Conservation (phyloP, 1,139 yeast genomes). For the Magnusiomyces suaveolens region DNA sequence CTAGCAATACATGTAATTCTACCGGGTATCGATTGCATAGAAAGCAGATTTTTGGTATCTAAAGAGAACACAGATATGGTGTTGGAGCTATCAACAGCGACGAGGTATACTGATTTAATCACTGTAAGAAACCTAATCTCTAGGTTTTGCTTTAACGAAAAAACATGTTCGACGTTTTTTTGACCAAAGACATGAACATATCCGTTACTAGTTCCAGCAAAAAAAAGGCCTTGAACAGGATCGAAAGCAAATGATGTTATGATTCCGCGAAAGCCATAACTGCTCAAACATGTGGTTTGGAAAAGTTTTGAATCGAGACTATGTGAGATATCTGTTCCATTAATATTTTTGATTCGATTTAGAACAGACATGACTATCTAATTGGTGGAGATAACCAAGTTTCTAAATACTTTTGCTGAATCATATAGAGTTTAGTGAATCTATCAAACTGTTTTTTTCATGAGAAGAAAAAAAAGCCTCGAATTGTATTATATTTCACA, state of each 20-base stretch:
- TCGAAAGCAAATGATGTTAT: constrained; percentile 67
- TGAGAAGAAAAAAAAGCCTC: too few relatives aligned
- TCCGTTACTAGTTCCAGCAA: constrained; percentile 63
- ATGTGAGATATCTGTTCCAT: constrained; percentile 27
- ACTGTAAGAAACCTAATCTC: constrained; percentile 48
- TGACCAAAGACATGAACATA: constrained; percentile 77
- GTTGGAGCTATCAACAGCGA: constrained; percentile 50
- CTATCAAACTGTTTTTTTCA: too few relatives aligned
- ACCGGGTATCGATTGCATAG: constrained; percentile 44
- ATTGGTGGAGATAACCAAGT: background rate
- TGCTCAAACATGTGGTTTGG: constrained; percentile 33
- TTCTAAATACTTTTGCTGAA: too few relatives aligned
- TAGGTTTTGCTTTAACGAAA: constrained; percentile 36
- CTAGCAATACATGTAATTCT: constrained; percentile 56
- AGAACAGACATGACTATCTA: constrained; percentile 29
- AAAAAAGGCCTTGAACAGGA: constrained; percentile 79
- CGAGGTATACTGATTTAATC: constrained; percentile 71
- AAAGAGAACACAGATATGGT: constrained; percentile 60
- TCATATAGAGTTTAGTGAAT: background rate
- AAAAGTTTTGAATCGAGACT: constrained; percentile 32
- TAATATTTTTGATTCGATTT: constrained; percentile 36
- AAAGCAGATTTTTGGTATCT: constrained; percentile 49
- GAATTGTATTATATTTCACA: too few relatives aligned
- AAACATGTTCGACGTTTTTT: constrained; percentile 65
- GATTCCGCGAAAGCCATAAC: constrained; percentile 50